A percentile compares a stretch with the other conserved stretches of the same genome.
Conservation (phyloP, 2,329 filamentous ascomycete species). For the Aspergillus costaricaensis region DNA sequence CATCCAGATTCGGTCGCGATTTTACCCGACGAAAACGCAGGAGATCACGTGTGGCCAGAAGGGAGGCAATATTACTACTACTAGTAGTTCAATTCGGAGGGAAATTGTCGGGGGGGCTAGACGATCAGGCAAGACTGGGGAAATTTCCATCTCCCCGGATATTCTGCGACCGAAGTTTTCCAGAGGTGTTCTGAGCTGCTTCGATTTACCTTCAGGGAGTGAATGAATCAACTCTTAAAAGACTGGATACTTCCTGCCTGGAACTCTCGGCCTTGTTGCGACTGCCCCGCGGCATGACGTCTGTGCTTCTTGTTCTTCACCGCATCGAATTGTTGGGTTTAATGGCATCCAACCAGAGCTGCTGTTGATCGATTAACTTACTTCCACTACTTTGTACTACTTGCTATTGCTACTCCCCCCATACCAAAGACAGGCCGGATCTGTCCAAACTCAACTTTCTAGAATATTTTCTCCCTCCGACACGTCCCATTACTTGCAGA, state of each 20-base stretch:
- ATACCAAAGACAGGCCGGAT: slow-evolving; percentile 22
- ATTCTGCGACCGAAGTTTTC: not conserved
- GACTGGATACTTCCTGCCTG: not conserved
- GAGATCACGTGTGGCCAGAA: slow-evolving; percentile 21
- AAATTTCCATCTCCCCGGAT: not conserved
- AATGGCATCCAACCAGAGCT: slow-evolving; percentile 22
- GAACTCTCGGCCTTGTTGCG: slow-evolving; percentile 1
- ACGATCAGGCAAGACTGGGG: not conserved
- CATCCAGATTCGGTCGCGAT: slow-evolving; percentile 10
- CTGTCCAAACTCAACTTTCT: slow-evolving; percentile 18
- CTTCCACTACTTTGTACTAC: slow-evolving; percentile 4
- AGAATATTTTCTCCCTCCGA: not conserved
- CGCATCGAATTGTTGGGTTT: slow-evolving; percentile 24
- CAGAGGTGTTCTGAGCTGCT: not conserved
- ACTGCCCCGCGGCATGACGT: slow-evolving; percentile 29
- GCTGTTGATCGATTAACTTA: slow-evolving; percentile 13
- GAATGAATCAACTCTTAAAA: not conserved
- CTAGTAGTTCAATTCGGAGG: too few species aligned
- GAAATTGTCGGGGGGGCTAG: not conserved
- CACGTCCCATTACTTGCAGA: not conserved
- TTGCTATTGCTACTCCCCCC: not conserved
- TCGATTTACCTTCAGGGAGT: not conserved
- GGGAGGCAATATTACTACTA: not conserved
- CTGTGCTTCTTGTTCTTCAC: slow-evolving; percentile 25
- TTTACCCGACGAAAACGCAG: slow-evolving; percentile 27